These are phyloP conservation scores for Austroboletus rostrupii DNA, from an alignment of 1,284 basidiomycete genomes.

Conservation along the genomic window DNA sequence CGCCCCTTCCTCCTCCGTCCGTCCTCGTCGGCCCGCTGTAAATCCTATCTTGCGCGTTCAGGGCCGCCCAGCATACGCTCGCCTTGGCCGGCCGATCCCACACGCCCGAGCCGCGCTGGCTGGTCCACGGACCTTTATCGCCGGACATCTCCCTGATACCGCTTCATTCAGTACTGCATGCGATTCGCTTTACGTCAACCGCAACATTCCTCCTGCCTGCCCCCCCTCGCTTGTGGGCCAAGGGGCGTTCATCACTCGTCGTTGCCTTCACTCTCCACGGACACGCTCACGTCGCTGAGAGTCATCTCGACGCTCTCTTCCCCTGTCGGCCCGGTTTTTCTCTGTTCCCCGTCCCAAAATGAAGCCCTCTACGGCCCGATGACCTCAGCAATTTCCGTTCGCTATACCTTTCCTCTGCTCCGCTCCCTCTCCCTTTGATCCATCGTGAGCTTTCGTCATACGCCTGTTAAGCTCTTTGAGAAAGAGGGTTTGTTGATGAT, in stretches of 20 bases:
- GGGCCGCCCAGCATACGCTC: no score
- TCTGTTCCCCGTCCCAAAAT: conserved; percentile 13
- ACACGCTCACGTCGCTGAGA: conserved; percentile 20
- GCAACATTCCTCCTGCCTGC: conserved; percentile 31
- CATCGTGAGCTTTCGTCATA: no score
- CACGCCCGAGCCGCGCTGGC: background rate
- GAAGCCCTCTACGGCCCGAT: conserved; percentile 17
- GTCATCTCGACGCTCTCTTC: conserved; percentile 14
- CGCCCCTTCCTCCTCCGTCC: conserved; percentile 7
- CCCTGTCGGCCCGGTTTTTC: conserved; percentile 8
- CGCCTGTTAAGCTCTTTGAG: conserved; percentile 31
- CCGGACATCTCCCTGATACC: conserved; percentile 28
- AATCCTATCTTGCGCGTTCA: conserved; percentile 3
- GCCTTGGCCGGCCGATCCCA: background rate
- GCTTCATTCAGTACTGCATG: conserved; percentile 13
- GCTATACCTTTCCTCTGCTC: conserved; percentile 6
- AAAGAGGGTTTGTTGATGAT: conserved; percentile 31
- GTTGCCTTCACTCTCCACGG: conserved; percentile 25
- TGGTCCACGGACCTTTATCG: conserved; percentile 28
- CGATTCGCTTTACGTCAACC: conserved; percentile 29
- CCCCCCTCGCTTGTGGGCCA: conserved; percentile 30
- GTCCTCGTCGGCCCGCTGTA: conserved; percentile 21
- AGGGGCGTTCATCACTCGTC: conserved; percentile 14
- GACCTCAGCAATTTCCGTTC: conserved; percentile 29
- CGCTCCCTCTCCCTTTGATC: conserved; percentile 8